Evolutionary conservation across 495 filamentous ascomycete genomes (phyloP), one percentile per base, ranked within the genome.

Genomic region (Aspergillus kassunensis): DNA sequence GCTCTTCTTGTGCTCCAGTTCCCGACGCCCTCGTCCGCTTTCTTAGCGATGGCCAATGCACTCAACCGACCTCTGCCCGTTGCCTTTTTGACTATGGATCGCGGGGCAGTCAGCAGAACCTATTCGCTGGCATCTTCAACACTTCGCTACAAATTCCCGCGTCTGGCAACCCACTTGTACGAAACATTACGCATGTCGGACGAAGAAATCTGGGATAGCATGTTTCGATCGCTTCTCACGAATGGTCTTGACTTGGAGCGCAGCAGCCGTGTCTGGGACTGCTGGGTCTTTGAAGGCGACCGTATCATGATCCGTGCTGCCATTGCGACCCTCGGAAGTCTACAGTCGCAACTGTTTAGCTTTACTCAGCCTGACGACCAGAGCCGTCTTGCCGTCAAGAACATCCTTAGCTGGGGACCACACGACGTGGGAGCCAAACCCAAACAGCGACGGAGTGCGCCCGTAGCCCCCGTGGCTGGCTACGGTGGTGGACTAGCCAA

Each of bases 231-330:
- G 8, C 69, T 86, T 16, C 79, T 85, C 47, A 77, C 78, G 4
- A 74, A 76, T 50, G 71, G 74, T 12, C 68, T 86, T 3, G 72
- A 76, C n/a, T 68, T 96, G 3, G 92, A 96, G 55, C 79, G 86
- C 45, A 82, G 82, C 11, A 83, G 83, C 24, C 79, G 93, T 10
- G 73, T 97, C 4, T 97, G 90, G 90, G 93, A 98, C 62, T 87
- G 95, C 21, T 93, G 90, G 73, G 85, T 92, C 2, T 96, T 97
- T 51, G 93, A 98, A 64, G 91, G 91, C 3, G 93, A 97, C 58
- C 77, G 81, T 8, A 77, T 90, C 12, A 74, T 96, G 10, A 82
- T 97, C 19, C 80, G 92, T 2, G 83, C 88, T 0, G 87, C 81
- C 0, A 83, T 97, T 5, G 93, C 85, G 3, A 63, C 89, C 27